Evolutionary conservation across 2,329 filamentous ascomycete species (phyloP).

Genomic region (Colletotrichum nymphaeae): DNA sequence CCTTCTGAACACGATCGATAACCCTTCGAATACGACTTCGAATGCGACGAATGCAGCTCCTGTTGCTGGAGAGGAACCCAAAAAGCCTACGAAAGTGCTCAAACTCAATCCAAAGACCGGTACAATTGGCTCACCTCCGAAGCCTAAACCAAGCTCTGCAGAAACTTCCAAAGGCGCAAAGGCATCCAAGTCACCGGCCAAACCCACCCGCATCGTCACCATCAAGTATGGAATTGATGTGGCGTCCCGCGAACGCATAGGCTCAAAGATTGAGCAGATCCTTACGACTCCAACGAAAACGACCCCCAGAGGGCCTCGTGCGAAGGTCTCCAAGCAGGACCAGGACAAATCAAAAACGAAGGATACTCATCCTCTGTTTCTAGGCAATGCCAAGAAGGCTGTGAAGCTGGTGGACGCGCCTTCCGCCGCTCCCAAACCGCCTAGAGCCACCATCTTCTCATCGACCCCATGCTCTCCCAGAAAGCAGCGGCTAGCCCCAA

Average conservation of each 20-base stretch:
- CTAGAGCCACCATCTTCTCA: conserved; percentile 57
- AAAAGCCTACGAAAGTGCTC: conserved; percentile 53
- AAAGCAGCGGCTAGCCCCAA: conserved; percentile 47
- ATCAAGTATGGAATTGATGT: conserved; percentile 46
- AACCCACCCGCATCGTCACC: conserved; percentile 21
- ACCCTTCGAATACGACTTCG: neutral
- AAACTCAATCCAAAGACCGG: conserved; percentile 70
- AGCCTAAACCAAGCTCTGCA: conserved; percentile 54
- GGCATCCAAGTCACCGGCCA: conserved; percentile 11
- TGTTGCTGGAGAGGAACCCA: conserved; percentile 9
- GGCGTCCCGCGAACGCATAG: conserved; percentile 59
- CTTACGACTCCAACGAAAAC: conserved; percentile 50
- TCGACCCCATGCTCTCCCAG: conserved; percentile 66
- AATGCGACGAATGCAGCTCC: neutral
- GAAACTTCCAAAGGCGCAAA: conserved; percentile 29
- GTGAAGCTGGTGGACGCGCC: conserved; percentile 37
- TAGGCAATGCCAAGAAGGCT: conserved; percentile 37
- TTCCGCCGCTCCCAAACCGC: conserved; percentile 32
- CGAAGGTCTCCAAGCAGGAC: conserved; percentile 40
- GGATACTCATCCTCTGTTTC: conserved; percentile 57
- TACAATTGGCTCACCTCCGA: conserved; percentile 71
- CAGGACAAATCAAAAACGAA: conserved; percentile 41
- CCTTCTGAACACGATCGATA: neutral
- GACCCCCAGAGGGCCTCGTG: conserved; percentile 41
- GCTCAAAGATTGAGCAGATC: conserved; percentile 72